Base-by-base conservation (phyloP, 768 basidiomycete species). In the Tricholomella constricta region DNA sequence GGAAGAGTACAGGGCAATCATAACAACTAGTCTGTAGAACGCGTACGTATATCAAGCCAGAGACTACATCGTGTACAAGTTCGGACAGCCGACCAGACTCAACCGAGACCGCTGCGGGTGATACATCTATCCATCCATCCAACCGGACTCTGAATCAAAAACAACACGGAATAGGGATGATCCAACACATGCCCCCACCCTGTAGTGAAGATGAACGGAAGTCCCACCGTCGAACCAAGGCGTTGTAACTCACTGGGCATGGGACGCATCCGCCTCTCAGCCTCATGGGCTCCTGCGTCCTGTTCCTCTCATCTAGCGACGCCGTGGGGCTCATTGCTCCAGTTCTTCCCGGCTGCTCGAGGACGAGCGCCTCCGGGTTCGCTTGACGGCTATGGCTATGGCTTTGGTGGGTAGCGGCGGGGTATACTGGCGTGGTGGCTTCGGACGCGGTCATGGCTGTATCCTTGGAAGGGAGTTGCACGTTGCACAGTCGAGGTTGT, bases 91-190 rank as follows among this genome's bases (percentile, higher is more conserved):
- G n/a, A n/a, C n/a, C n/a, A n/a, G n/a, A n/a, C n/a, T n/a, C n/a
- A n/a, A n/a, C n/a, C n/a, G n/a, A n/a, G n/a, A n/a, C n/a, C n/a
- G n/a, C n/a, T n/a, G n/a, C n/a, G n/a, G n/a, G n/a, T n/a, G n/a
- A n/a, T n/a, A n/a, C n/a, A n/a, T n/a, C n/a, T n/a, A n/a, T n/a
- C n/a, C n/a, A n/a, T n/a, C n/a, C n/a, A n/a, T n/a, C n/a, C n/a
- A n/a, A n/a, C n/a, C n/a, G n/a, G 29, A 31, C 29, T 31, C 29
- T 31, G 29, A 31, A 32, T 32, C 31, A 45, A 35, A 54, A 59
- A 34, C 54, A 59, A 43, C 57, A 59, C 4, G 57, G 57, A 22
- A 59, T 48, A 0, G 57, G 57, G 17, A 59, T 59, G 35, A 59
- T 59, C 26, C 51, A 59, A 15, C 57, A 59, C 11, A 52, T 14